A percentile compares a stretch with the other conserved stretches of the same genome.
Conservation (phyloP, 139 green algal genomes). For the Volvox africanus region DNA sequence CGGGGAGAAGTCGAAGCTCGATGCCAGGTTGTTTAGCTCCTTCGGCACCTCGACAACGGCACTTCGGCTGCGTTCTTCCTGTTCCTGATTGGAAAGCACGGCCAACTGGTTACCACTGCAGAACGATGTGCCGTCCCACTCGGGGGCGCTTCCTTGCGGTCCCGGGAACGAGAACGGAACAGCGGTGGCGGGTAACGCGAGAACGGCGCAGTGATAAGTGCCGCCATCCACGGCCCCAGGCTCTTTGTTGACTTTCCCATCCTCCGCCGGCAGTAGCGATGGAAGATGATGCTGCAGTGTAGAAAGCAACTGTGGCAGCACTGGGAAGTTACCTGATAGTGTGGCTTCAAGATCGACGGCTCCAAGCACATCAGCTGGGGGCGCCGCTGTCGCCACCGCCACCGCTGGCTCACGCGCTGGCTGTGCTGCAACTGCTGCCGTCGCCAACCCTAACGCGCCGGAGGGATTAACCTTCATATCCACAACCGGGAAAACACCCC, state of each 20-base stretch:
- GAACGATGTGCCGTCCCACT: not conserved
- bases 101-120: not conserved
- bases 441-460: no score
- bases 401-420: not conserved
- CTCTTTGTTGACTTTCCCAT: no score
- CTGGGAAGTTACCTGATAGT: constrained; percentile 2
- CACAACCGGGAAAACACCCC: not conserved
- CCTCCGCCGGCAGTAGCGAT: no score
- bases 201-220: not conserved
- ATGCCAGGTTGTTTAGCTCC: not conserved
- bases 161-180: not conserved
- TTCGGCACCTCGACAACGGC: not conserved
- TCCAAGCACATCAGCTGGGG: not conserved
- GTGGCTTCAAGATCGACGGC: constrained; percentile 14
- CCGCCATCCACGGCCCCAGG: no score
- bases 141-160: not conserved
- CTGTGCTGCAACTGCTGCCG: no score
- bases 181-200: not conserved
- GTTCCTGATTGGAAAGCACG: not conserved
- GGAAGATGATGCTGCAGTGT: no score
- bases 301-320: not conserved
- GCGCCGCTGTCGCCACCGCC: no score
- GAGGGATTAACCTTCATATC: not conserved
- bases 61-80: not conserved
- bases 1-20: not conserved